phyloP scores from a whole-genome alignment of 306 rosid species.

The Delonix regia region DNA sequence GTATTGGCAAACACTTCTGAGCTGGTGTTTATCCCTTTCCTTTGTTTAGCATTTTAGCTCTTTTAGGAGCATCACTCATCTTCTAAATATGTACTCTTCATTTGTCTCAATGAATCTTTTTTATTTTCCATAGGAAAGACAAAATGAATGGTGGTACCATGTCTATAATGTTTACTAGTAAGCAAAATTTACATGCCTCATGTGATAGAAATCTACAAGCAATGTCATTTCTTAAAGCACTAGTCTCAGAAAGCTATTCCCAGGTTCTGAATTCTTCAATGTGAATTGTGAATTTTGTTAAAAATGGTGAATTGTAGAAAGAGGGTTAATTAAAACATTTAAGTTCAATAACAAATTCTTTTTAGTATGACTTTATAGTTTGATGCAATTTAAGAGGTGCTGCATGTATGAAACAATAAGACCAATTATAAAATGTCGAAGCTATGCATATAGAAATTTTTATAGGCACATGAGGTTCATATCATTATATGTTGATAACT shows the following conservation, averaged over 20 bases:
- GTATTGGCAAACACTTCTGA: background rate
- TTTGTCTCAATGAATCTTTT: background rate
- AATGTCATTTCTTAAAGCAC: background rate
- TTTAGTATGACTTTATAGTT: background rate
- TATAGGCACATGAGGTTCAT: background rate
- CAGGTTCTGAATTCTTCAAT: background rate
- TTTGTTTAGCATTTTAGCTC: background rate
- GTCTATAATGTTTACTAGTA: background rate
- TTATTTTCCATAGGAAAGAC: background rate
- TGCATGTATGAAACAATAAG: background rate
- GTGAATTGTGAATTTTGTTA: background rate
- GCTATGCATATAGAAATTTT: background rate
- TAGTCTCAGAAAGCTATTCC: background rate
- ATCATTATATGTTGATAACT: too few relatives aligned
- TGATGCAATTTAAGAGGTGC: background rate
- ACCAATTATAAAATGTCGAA: background rate
- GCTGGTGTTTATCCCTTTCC: background rate
- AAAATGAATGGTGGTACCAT: background rate
- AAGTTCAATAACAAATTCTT: background rate
- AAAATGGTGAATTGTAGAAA: background rate
- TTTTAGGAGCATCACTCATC: background rate
- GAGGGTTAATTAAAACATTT: background rate
- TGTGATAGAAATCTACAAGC: background rate
- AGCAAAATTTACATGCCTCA: background rate
- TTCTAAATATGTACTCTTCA: background rate